Percentiles rank a stretch among this genome's conserved stretches.
phyloP scores from a whole-genome alignment of 805 yeast genomes.

The Starmerella lactis-condensi region DNA sequence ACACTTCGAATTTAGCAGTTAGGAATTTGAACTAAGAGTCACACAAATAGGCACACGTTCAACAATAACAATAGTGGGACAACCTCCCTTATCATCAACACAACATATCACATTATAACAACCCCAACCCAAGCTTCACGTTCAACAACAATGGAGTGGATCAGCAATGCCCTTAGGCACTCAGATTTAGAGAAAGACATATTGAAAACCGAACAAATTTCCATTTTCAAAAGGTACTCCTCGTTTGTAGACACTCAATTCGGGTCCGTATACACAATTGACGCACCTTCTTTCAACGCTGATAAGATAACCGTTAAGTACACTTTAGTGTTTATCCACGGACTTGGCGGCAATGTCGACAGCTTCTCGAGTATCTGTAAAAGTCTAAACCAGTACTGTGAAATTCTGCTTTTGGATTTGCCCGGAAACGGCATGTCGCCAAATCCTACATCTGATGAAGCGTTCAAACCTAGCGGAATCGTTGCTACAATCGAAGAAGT shows the following conservation, averaged over 20 bases:
- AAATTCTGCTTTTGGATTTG: slow-evolving; percentile 53
- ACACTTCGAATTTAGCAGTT: too few species aligned
- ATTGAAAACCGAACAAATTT: slow-evolving; percentile 3
- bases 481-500: slow-evolving; percentile 8
- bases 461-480: slow-evolving; percentile 9
- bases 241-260: not conserved
- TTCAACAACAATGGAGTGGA: slow-evolving; percentile 13
- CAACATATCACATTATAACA: too few species aligned
- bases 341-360: slow-evolving; percentile 74
- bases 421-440: slow-evolving; percentile 64
- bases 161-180: slow-evolving; percentile 2
- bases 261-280: slow-evolving; percentile 19
- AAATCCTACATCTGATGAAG: slow-evolving; percentile 18
- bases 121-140: too few species aligned
- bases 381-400: slow-evolving; percentile 41
- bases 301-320: slow-evolving; percentile 29
- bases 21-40: too few species aligned
- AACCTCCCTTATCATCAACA: too few species aligned
- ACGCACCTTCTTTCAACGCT: slow-evolving; percentile 21
- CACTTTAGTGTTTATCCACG: slow-evolving; percentile 54
- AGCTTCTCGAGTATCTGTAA: slow-evolving; percentile 65
- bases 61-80: too few species aligned
- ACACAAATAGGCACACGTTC: too few species aligned
- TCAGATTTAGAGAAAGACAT: slow-evolving; percentile 9
- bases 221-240: slow-evolving; percentile 3